Conservation (phyloP, 78 protist species). For the Dictyostelium capitatum region DNA sequence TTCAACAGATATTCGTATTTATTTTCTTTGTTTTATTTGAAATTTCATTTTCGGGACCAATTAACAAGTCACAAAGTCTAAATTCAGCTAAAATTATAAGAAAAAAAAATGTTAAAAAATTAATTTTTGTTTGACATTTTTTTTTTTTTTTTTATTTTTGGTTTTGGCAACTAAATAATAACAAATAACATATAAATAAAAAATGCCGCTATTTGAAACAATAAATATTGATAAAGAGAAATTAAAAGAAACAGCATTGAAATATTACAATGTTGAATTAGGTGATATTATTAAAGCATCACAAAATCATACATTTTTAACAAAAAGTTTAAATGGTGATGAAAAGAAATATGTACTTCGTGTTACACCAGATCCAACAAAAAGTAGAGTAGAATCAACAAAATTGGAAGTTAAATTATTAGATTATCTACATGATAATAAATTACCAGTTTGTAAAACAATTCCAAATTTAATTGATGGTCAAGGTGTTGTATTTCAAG, state of each 20-base stretch:
- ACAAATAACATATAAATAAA: too few relatives aligned
- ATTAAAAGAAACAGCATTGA: constrained; percentile 2
- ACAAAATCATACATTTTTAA: constrained; percentile 83
- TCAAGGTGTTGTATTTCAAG: neutral
- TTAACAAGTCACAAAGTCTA: too few relatives aligned
- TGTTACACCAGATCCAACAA: constrained; percentile 82
- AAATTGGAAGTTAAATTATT: constrained; percentile 55
- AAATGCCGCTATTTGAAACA: constrained; percentile 83
- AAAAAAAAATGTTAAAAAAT: too few relatives aligned
- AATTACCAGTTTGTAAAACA: constrained; percentile 59
- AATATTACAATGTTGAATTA: constrained; percentile 60
- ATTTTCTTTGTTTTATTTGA: neutral
- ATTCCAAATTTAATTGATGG: neutral
- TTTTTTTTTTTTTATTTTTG: neutral
- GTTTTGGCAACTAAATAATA: too few relatives aligned
- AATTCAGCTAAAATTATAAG: too few relatives aligned
- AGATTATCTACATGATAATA: constrained; percentile 22
- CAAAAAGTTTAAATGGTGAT: neutral
- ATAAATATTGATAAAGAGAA: constrained; percentile 55
- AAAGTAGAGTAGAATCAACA: neutral
- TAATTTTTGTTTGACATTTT: too few relatives aligned
- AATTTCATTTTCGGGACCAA: neutral
- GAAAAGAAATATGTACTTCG: constrained; percentile 32
- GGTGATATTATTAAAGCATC: constrained; percentile 64
- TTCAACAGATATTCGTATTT: neutral